phyloP scores from a whole-genome alignment of 1,139 yeast genomes.

The Debaryomyces robertsiae region DNA sequence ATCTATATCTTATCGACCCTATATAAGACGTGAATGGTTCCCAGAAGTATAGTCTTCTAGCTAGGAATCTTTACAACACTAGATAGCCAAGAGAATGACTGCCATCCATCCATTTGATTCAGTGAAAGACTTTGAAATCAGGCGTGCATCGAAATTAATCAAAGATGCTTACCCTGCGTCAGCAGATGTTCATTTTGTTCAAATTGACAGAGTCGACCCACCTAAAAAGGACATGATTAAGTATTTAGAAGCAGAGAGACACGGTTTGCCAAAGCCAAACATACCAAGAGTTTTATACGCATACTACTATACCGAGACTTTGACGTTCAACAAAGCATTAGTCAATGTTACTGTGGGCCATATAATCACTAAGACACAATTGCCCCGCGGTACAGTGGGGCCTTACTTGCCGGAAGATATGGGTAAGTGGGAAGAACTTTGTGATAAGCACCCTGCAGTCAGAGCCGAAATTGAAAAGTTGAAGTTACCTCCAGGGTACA shows the following conservation, averaged over 20 bases:
- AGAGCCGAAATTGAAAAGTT: constrained; percentile 64
- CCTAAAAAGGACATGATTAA: constrained; percentile 75
- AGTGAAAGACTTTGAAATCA: constrained; percentile 65
- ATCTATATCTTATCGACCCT: background rate
- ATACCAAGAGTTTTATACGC: constrained; percentile 69
- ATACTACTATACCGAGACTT: constrained; percentile 62
- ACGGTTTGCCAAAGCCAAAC: constrained; percentile 56
- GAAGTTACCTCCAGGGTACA: constrained; percentile 56
- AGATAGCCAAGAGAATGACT: constrained; percentile 8
- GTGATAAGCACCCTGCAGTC: constrained; percentile 59
- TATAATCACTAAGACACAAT: constrained; percentile 56
- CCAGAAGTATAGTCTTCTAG: background rate
- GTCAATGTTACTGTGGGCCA: constrained; percentile 68
- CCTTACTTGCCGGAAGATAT: constrained; percentile 77
- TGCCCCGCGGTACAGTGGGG: constrained; percentile 69
- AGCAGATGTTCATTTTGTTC: constrained; percentile 66
- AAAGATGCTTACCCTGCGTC: constrained; percentile 56
- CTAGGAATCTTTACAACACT: background rate
- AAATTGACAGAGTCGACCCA: constrained; percentile 75
- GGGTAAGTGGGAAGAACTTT: constrained; percentile 52
- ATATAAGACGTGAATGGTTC: constrained; percentile 2
- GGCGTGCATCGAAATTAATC: constrained; percentile 62
- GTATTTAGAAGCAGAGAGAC: constrained; percentile 69
- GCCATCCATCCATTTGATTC: constrained; percentile 64
- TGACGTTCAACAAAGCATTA: constrained; percentile 70